Evolutionary conservation across 345 rosid species (phyloP), one percentile per base, ranked within the genome.

Genomic region (Bretschneidera sinensis): DNA sequence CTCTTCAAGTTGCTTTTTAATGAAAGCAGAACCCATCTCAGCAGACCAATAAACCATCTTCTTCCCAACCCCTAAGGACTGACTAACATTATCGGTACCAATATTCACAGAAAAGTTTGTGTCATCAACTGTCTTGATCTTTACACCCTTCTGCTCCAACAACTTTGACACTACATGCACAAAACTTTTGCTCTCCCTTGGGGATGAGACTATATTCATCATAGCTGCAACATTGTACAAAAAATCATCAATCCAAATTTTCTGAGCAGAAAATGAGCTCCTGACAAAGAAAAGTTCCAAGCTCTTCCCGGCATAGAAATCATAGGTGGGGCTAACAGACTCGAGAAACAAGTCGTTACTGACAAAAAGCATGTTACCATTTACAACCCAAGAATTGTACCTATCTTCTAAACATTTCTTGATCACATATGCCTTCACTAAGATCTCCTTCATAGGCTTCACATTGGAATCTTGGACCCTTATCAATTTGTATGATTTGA

Each of bases 341-440:
- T 69, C 68, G 14, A 51, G 62, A 57, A 81, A 63, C 52, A 70
- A 17, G 45, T 61, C 71, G 25, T 61, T 72, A 24, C 55, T 69
- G 15, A 74, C 70, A 61, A 80, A 59, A 70, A 84, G 75, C 67
- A 82, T 48, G 72, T 82, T 86, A 45, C 83, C 76, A 47, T 77
- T 67, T 67, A 86, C 59, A 19, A 79, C 60, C 94, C 81, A 83
- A 15, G 82, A 63, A 68, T 62, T 77, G 73, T 78, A 83, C 20
- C 78, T 68, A 43, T 61, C 72, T 56, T 88, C 89, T 61, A 84
- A 56, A 75, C 91, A 80, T 74, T 81, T 94, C 69, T 76, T 76
- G 14, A 86, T 70, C 13, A 75, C 72, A 67, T 75, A 83, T 23
- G 86, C 85, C 72, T 83, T 84, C 49, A 67, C 79, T 54, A 88